Conservation (phyloP, 805 yeast genomes). For the Suhomyces vadensis region DNA sequence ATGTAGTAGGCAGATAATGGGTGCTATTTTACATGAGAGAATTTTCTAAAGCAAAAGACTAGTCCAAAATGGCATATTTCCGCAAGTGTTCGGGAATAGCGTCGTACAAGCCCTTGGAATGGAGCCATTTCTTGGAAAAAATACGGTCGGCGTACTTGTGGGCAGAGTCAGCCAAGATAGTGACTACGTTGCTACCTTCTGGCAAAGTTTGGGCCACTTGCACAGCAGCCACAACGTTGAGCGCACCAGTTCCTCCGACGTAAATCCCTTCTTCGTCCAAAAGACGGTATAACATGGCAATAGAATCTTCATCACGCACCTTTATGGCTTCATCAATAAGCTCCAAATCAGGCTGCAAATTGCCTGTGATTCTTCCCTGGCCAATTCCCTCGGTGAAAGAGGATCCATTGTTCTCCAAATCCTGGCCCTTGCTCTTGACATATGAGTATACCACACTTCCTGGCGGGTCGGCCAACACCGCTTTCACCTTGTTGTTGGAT, state of each 20-base stretch:
- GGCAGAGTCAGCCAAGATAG: conserved; percentile 87
- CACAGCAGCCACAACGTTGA: conserved; percentile 87
- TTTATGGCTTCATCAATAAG: conserved; percentile 77
- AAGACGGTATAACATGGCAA: conserved; percentile 78
- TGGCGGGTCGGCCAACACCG: conserved; percentile 89
- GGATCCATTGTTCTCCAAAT: conserved; percentile 71
- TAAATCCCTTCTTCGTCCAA: conserved; percentile 89
- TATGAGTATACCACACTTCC: conserved; percentile 84
- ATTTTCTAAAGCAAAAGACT: background rate
- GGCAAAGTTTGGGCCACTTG: conserved; percentile 76
- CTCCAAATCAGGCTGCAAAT: conserved; percentile 70
- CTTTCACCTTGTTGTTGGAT: conserved; percentile 59
- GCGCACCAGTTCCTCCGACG: conserved; percentile 87
- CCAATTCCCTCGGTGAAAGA: conserved; percentile 97
- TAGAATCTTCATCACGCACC: conserved; percentile 77
- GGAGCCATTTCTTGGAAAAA: conserved; percentile 76
- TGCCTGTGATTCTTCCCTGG: conserved; percentile 88
- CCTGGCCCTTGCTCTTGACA: conserved; percentile 67
- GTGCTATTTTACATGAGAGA: background rate
- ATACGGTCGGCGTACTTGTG: conserved; percentile 84
- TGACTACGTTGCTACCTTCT: conserved; percentile 77
- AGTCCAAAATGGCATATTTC: conserved; percentile 57
- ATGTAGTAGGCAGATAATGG: background rate
- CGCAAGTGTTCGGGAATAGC: conserved; percentile 69
- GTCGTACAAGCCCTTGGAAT: conserved; percentile 62